Base-by-base conservation (phyloP, 108 stramenopile species). In the Nitzschia sp. region DNA sequence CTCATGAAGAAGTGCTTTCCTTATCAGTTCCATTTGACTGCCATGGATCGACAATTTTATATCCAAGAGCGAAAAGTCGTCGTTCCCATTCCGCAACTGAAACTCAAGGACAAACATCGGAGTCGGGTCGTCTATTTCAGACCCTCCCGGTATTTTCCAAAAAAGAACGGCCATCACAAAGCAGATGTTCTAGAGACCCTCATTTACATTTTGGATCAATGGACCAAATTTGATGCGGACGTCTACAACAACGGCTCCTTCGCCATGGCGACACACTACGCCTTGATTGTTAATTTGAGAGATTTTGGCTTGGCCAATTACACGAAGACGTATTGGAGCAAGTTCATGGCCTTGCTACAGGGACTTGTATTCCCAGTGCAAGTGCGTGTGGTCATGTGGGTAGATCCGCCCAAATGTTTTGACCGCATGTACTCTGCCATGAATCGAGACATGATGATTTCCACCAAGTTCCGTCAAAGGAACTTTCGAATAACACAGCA, bases 101-200 rank as follows among this genome's bases (percentile, higher is more conserved):
- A 12, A 21, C 11, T 62, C 21, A 14, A 22, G 24, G 14, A 62
- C 17, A 9, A 44, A 38, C 61, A 41, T 20, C 41, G 22, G 8
- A 62, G 61, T 62, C 61, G 61, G 0, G 61, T 62, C 3, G 41
- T 62, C 10, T 62, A 62, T 46, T 62, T 62, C 43, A 41, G 61
- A 22, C 61, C 61, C 1, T 62, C 61, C 10, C 41, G 61, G 6
- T 46, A 40, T 46, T 43, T n/a, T 20, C 61, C 61, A 3, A 43
- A 46, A 62, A 41, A 46, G 10, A 22, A 62, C 20, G 37, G 38
- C 17, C 6, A 48, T 48, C 46, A 48, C 6, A 62, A 62, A 46
- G 15, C 61, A 8, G n/a, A 24, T 22, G 43, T 62, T 3, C 37
- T 62, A 22, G 61, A 62, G 42, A 40, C 61, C 12, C 22, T 62